Conservation (phyloP, 345 rosid species). For the Pugionium cornutum region DNA sequence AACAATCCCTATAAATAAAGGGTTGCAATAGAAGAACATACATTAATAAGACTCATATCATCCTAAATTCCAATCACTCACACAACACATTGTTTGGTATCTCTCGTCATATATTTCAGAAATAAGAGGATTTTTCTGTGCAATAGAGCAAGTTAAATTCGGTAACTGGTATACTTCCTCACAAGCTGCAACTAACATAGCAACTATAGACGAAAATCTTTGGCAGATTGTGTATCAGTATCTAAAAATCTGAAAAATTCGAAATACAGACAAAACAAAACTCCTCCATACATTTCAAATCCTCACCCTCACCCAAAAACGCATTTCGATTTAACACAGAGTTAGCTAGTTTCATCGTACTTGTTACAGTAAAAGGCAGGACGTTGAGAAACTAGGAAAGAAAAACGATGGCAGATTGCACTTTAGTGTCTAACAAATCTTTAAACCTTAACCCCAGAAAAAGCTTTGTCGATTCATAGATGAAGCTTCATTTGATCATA, state of each 20-base stretch:
- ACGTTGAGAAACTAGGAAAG: conserved; percentile 10
- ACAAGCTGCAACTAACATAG: conserved; percentile 1
- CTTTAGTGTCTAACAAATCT: background rate
- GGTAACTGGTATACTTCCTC: too few relatives aligned
- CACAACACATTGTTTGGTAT: conserved; percentile 14
- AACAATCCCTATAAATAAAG: conserved; percentile 58
- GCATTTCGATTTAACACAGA: too few relatives aligned
- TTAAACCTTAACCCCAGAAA: background rate
- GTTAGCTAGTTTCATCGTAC: background rate
- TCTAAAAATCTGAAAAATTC: background rate
- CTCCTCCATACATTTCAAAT: background rate
- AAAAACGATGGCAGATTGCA: background rate
- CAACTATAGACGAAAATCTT: conserved; percentile 1
- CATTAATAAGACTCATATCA: background rate
- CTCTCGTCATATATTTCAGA: background rate
- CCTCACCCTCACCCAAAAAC: too few relatives aligned
- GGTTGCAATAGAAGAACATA: background rate
- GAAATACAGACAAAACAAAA: too few relatives aligned
- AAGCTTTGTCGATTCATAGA: background rate
- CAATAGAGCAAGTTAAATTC: too few relatives aligned
- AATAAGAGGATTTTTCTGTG: background rate
- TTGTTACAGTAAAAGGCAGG: background rate
- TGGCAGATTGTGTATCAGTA: conserved; percentile 1
- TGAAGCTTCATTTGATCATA: too few relatives aligned
- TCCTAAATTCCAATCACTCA: background rate